These are phyloP conservation scores for Hypoxylon sp. DNA, from an alignment of 2,329 filamentous ascomycete species.

Conservation along the genomic window DNA sequence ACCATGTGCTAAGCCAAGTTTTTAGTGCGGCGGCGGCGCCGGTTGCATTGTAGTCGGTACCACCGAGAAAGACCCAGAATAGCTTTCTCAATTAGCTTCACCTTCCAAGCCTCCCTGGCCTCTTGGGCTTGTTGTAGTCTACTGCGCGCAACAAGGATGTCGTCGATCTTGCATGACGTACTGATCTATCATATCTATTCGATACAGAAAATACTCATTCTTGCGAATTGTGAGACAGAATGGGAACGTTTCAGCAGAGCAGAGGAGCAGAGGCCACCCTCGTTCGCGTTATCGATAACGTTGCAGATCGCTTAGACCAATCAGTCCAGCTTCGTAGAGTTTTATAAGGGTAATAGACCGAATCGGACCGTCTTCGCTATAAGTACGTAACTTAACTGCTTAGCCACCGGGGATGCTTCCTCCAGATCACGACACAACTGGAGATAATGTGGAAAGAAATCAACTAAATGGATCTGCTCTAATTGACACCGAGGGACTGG, in stretches of 20 bases:
- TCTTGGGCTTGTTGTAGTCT: background rate
- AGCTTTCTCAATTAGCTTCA: slow-evolving; percentile 9
- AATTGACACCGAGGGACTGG: slow-evolving; percentile 19
- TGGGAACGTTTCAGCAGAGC: slow-evolving; percentile 11
- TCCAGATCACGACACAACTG: background rate
- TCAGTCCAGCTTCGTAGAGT: slow-evolving; percentile 11
- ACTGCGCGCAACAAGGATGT: background rate
- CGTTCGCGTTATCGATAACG: slow-evolving; percentile 29
- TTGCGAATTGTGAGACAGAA: slow-evolving; percentile 13
- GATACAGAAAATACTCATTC: background rate
- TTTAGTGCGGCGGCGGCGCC: slow-evolving; percentile 20
- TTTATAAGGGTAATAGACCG: slow-evolving; percentile 35
- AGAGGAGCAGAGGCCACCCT: background rate
- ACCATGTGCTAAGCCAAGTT: background rate
- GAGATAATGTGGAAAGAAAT: background rate
- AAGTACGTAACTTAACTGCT: slow-evolving; percentile 15
- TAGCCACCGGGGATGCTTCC: slow-evolving; percentile 20
- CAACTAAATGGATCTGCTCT: background rate
- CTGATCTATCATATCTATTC: background rate
- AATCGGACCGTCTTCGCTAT: slow-evolving; percentile 43
- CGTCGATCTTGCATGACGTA: slow-evolving; percentile 7
- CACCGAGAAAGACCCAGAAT: slow-evolving; percentile 32
- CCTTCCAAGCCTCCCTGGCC: background rate
- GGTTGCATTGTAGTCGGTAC: slow-evolving; percentile 17
- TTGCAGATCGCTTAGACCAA: slow-evolving; percentile 30